A percentile compares a stretch with the other conserved stretches of the same genome.
Conservation (phyloP, 2,329 filamentous ascomycete species). For the Venturia effusa region DNA sequence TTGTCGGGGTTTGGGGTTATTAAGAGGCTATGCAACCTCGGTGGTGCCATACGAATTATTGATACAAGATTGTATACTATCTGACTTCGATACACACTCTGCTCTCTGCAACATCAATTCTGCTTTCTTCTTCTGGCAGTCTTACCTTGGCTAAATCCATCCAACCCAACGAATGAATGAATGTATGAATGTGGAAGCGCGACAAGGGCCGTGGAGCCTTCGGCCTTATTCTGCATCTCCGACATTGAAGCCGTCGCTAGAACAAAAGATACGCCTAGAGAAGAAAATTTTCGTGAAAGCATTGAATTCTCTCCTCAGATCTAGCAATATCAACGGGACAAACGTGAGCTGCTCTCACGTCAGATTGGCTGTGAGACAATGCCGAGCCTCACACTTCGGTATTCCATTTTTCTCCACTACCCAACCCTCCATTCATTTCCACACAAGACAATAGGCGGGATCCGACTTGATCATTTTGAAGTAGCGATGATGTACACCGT, state of each 20-base stretch:
- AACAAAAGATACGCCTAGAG: not conserved
- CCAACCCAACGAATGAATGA: conserved; percentile 20
- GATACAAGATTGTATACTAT: conserved; percentile 32
- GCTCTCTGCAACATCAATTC: not conserved
- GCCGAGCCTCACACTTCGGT: not conserved
- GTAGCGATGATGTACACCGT: too few species aligned
- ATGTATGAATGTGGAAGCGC: conserved; percentile 54
- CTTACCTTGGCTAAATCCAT: not conserved
- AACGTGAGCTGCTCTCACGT: not conserved
- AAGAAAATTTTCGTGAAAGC: not conserved
- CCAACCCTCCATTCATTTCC: not conserved
- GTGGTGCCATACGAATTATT: conserved; percentile 27
- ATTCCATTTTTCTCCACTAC: not conserved
- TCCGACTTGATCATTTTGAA: too few species aligned
- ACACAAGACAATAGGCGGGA: too few species aligned
- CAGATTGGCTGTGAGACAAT: not conserved
- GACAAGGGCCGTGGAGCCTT: conserved; percentile 53
- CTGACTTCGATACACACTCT: conserved; percentile 11
- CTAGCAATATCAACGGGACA: not conserved
- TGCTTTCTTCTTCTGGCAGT: not conserved
- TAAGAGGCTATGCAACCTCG: conserved; percentile 18
- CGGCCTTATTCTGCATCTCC: conserved; percentile 43
- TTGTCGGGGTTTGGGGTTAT: conserved; percentile 29
- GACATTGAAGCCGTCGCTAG: not conserved
- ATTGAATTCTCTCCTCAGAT: not conserved